Evolutionary conservation across 305 asterid genomes (phyloP).

Genomic region (Rubia peregrina): DNA sequence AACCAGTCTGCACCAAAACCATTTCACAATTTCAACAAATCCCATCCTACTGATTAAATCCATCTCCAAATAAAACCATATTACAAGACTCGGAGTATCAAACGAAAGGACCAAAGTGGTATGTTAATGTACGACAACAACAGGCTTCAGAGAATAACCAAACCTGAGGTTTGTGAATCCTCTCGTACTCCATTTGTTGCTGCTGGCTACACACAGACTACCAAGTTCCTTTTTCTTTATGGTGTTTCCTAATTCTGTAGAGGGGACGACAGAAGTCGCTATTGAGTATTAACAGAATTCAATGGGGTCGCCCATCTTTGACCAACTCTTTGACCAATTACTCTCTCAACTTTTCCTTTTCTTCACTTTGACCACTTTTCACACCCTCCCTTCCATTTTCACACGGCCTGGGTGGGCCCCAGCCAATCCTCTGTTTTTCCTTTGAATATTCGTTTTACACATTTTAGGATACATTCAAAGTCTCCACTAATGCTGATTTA

Average conservation of each 20-base stretch:
- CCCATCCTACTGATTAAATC: slow-evolving; percentile 13
- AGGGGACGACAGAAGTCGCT: not conserved
- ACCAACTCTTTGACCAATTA: slow-evolving; percentile 7
- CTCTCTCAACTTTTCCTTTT: not conserved
- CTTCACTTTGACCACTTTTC: not conserved
- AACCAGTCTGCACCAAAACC: slow-evolving; percentile 51
- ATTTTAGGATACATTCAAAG: too few relatives aligned
- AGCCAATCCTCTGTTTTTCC: too few relatives aligned
- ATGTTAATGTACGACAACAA: not conserved
- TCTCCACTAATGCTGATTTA: too few relatives aligned
- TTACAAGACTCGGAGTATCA: not conserved
- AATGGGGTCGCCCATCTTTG: not conserved
- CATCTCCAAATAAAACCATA: slow-evolving; percentile 10
- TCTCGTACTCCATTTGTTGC: slow-evolving; percentile 90
- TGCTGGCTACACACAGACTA: slow-evolving; percentile 18
- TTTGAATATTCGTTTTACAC: too few relatives aligned
- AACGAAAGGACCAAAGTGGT: not conserved
- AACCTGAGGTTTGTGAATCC: slow-evolving; percentile 93
- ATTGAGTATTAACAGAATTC: not conserved
- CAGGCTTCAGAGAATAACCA: slow-evolving; percentile 11
- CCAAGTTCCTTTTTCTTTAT: not conserved
- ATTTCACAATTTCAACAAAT: not conserved
- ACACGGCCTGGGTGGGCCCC: too few relatives aligned
- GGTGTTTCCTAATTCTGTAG: not conserved
- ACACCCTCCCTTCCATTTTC: not conserved